Evolutionary conservation across 768 basidiomycete genomes (phyloP).

Genomic region (Pleurotus cornucopiae): DNA sequence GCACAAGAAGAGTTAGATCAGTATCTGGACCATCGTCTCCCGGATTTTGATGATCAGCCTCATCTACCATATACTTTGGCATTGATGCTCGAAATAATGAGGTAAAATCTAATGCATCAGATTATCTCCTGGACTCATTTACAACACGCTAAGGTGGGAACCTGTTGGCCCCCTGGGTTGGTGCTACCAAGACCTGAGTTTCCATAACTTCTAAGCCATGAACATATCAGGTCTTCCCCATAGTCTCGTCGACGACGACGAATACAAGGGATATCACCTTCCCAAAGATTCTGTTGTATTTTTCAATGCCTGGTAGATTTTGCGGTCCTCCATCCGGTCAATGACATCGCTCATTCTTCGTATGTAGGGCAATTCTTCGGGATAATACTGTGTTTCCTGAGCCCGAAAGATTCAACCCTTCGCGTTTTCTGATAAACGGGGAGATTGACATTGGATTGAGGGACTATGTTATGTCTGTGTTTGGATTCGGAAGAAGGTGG

Average conservation of each 20-base stretch:
- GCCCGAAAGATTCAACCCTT: slow-evolving; percentile 14
- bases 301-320: background rate
- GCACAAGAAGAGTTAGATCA: slow-evolving; percentile 26
- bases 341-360: background rate
- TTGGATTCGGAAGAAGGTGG: slow-evolving; percentile 1
- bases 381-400: slow-evolving; percentile 13
- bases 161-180: background rate
- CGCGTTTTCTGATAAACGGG: slow-evolving; percentile 16
- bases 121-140: background rate
- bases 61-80: slow-evolving; percentile 19
- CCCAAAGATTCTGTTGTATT: background rate
- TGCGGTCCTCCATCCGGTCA: background rate
- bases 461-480: background rate
- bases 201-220: background rate
- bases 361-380: slow-evolving; percentile 9
- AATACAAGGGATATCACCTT: slow-evolving; percentile 3
- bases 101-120: slow-evolving; percentile 5
- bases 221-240: background rate
- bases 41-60: slow-evolving; percentile 15
- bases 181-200: background rate
- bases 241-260: background rate
- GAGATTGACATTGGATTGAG: background rate
- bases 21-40: slow-evolving; percentile 15
- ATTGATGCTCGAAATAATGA: slow-evolving; percentile 16
- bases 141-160: background rate